Conservation (phyloP, 768 basidiomycete species). For the Dentipellis sp. region DNA sequence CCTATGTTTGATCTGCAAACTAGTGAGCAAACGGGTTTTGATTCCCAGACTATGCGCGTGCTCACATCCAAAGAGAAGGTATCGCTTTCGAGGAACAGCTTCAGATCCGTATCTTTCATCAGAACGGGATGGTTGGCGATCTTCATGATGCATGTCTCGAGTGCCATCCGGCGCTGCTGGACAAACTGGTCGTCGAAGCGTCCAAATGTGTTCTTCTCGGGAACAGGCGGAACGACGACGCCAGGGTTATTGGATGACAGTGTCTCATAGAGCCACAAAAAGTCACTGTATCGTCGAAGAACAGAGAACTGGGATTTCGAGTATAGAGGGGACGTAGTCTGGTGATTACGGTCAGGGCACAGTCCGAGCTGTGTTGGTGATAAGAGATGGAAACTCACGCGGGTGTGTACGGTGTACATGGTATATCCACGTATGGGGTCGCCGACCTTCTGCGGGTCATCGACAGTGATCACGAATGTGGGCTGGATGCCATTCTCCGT, state of each 20-base stretch:
- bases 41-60: neutral
- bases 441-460: conserved; percentile 96
- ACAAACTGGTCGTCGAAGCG: conserved; percentile 92
- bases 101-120: conserved; percentile 80
- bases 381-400: conserved; percentile 33
- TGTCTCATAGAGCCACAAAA: conserved; percentile 91
- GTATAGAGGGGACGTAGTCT: conserved; percentile 84
- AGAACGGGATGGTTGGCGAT: conserved; percentile 89
- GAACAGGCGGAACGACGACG: conserved; percentile 92
- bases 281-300: conserved; percentile 94
- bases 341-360: neutral
- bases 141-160: conserved; percentile 90
- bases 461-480: conserved; percentile 81
- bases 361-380: neutral
- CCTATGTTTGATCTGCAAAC: conserved; percentile 72
- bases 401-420: conserved; percentile 93
- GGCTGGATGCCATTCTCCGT: conserved; percentile 47
- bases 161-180: conserved; percentile 69
- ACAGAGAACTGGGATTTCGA: conserved; percentile 85
- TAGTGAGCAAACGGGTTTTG: neutral
- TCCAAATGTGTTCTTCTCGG: conserved; percentile 90
- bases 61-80: conserved; percentile 84
- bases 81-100: conserved; percentile 89
- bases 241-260: conserved; percentile 89
- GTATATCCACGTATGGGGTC: conserved; percentile 90